Evolutionary conservation across 225 moss, liverwort and hornwort genomes (phyloP).

Genomic region (Climacium dendroides): DNA sequence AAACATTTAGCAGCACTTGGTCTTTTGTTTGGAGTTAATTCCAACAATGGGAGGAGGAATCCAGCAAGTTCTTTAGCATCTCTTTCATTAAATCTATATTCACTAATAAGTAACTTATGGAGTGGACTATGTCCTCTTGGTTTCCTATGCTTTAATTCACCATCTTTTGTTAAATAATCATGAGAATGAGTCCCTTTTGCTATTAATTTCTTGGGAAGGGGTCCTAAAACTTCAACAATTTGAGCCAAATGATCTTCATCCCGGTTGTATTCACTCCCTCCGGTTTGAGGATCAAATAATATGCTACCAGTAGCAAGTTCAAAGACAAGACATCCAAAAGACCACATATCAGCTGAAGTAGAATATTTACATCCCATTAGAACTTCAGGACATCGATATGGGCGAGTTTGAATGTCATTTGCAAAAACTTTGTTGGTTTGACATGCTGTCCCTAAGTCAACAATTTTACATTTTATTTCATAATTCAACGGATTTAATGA

Average conservation of each 20-base stretch:
- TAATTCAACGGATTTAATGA: background rate
- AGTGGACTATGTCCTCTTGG: slow-evolving; percentile 45
- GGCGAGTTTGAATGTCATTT: slow-evolving; percentile 71
- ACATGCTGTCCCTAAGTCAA: slow-evolving; percentile 74
- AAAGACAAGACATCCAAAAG: slow-evolving; percentile 78
- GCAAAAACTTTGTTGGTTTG: slow-evolving; percentile 47
- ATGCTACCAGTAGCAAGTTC: slow-evolving; percentile 70
- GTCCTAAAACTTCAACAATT: slow-evolving; percentile 66
- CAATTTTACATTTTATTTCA: slow-evolving; percentile 69
- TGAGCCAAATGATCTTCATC: slow-evolving; percentile 78
- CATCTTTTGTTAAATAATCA: slow-evolving; percentile 54
- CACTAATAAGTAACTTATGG: slow-evolving; percentile 37
- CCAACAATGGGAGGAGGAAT: slow-evolving; percentile 48
- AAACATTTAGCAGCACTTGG: slow-evolving; percentile 44
- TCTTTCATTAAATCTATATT: slow-evolving; percentile 39
- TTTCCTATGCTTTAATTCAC: slow-evolving; percentile 40
- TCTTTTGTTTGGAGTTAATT: slow-evolving; percentile 45
- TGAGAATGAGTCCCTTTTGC: slow-evolving; percentile 24
- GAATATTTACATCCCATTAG: slow-evolving; percentile 54
- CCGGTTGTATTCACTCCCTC: slow-evolving; percentile 8
- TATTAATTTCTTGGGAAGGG: slow-evolving; percentile 44
- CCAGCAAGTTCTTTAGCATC: slow-evolving; percentile 35
- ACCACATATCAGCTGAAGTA: slow-evolving; percentile 71
- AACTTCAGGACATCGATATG: slow-evolving; percentile 76
- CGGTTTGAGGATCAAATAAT: slow-evolving; percentile 61